Base-by-base conservation (phyloP, 805 yeast genomes). In the Starmerella potacharoeniae region DNA sequence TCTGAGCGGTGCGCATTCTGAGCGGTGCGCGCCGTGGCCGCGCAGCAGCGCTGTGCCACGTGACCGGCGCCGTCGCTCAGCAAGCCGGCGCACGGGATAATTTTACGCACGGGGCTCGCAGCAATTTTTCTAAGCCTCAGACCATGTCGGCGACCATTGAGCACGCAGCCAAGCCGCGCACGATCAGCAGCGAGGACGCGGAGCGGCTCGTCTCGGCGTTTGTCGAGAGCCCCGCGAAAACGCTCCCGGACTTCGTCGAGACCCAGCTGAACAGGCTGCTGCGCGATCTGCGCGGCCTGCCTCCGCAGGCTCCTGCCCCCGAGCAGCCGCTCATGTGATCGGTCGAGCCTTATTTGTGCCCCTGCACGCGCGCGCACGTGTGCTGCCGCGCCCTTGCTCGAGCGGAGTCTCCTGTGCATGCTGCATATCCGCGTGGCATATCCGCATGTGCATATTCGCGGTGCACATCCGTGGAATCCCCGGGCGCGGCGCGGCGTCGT, bases 261-360 rank as follows among this genome's bases (percentile, higher is more conserved):
- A 74, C 85, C 55, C 95, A 86, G 71, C 73, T 86, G 63, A 77
- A 75, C 63, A 76, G 95, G 66, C 73, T 85, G 42, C 91, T 83
- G 65, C 77, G 95, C 69, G 87, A 84, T 59, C 77, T 86, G 60
- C 74, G 88, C 61, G 95, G 95, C 0, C 75, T 86, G 55, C 91
- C 95, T 9, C 95, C 95, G 2, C 57, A 58, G 43, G 31, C 28
- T n/a, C 55, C n/a, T 6, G 43, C 43, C 17, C 2, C 11, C 11
- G 43, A 40, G 43, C 43, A 14, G 10, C 43, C 43, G 43, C 13
- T 40, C 17, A 16, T 40, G 43, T 40, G 16, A 40, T 40, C 43
- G 28, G 3, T 2, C 3, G 22, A 22, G 22, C 22, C 22, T 22
- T 22, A 3, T 22, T 22, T 22, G 22, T 22, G 22, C 29, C n/a